Conservation (phyloP, 108 stramenopile genomes). For the Skeletonema potamos region DNA sequence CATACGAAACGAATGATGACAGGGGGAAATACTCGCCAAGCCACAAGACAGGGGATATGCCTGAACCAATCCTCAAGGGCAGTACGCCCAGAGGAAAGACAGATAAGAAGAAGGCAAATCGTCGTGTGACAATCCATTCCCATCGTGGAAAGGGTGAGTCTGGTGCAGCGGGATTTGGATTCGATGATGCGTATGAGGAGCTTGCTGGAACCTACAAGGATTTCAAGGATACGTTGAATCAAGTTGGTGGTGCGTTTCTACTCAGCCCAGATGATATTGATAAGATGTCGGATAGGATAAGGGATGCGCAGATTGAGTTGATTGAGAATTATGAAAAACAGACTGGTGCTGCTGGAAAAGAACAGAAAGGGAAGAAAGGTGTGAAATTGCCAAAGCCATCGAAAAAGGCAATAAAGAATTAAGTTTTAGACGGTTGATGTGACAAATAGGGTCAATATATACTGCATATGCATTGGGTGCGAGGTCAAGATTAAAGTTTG, state of each 20-base stretch:
- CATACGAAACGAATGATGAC: constrained; percentile 1
- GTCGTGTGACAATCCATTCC: constrained; percentile 39
- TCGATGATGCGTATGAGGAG: constrained; percentile 1
- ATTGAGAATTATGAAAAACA: not conserved
- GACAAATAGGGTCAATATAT: not conserved
- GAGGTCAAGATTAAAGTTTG: not conserved
- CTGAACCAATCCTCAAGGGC: constrained; percentile 28
- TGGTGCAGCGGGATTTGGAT: constrained; percentile 1
- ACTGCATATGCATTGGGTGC: not conserved
- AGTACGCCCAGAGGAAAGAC: not conserved
- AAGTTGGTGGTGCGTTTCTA: constrained; percentile 34
- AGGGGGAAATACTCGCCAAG: constrained; percentile 17
- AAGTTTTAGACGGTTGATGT: not conserved
- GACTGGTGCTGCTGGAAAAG: not conserved
- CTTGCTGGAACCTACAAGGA: constrained; percentile 13
- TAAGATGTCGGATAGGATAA: constrained; percentile 25
- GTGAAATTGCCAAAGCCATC: not conserved
- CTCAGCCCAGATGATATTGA: constrained; percentile 28
- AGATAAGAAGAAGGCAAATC: not conserved
- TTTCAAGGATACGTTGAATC: constrained; percentile 14
- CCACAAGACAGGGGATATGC: constrained; percentile 33
- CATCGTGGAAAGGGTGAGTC: constrained; percentile 35
- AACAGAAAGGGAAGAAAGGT: not conserved
- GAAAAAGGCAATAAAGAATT: not conserved
- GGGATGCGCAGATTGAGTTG: constrained; percentile 13